These are phyloP conservation scores for Puccinia horiana DNA, from an alignment of 1,284 basidiomycete genomes.

Conservation along the genomic window DNA sequence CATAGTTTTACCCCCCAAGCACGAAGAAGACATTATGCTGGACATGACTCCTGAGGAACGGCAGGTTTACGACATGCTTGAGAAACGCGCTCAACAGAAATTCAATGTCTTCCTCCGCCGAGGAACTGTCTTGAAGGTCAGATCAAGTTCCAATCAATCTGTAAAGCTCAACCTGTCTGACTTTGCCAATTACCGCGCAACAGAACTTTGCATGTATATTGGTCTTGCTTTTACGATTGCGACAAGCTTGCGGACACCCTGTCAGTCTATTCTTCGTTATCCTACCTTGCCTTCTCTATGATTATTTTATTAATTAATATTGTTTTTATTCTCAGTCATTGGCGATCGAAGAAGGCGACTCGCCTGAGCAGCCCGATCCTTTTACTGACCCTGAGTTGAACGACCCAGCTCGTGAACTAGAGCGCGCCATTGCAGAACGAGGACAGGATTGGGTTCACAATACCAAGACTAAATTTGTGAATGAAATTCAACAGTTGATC, in stretches of 20 bases:
- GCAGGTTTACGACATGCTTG: slow-evolving; percentile 65
- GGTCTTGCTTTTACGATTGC: slow-evolving; percentile 34
- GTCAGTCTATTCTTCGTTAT: slow-evolving; percentile 1
- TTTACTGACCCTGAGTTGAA: not conserved
- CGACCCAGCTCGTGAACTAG: slow-evolving; percentile 7
- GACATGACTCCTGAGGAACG: slow-evolving; percentile 65
- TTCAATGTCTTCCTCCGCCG: slow-evolving; percentile 66
- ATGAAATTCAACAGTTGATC: slow-evolving; percentile 10
- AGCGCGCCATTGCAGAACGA: slow-evolving; percentile 1
- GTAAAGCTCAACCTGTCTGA: not conserved
- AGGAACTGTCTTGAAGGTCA: slow-evolving; percentile 59
- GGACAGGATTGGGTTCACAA: slow-evolving; percentile 27
- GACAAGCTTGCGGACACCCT: slow-evolving; percentile 34
- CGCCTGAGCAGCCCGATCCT: not conserved
- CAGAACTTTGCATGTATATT: slow-evolving; percentile 31
- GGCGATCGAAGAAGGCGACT: slow-evolving; percentile 12
- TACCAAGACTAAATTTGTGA: not conserved
- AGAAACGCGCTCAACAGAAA: slow-evolving; percentile 64
- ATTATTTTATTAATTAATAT: not conserved
- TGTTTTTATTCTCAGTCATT: not conserved
- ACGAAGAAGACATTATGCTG: slow-evolving; percentile 53
- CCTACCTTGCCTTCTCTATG: not conserved
- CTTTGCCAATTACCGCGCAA: not conserved
- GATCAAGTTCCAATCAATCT: not conserved
- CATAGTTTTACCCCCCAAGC: slow-evolving; percentile 33